A percentile compares a stretch with the other conserved stretches of the same genome.
Conservation (phyloP, 2,329 filamentous ascomycete species). For the Fusarium albidum region DNA sequence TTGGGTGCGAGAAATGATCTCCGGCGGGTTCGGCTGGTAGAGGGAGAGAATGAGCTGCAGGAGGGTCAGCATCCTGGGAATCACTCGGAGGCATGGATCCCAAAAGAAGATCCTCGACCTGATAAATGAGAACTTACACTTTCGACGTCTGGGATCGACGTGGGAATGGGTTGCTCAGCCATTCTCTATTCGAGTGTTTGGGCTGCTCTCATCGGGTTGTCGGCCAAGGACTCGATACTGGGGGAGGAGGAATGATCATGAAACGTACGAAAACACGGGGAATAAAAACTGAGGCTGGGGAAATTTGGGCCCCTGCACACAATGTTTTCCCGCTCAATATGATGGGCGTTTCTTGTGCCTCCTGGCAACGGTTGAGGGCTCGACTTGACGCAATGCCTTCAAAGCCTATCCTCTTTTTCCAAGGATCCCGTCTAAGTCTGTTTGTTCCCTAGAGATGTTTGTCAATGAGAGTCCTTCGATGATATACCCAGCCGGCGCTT, state of each 20-base stretch:
- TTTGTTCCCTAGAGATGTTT: no score
- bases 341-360: no score
- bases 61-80: conserved; percentile 21
- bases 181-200: conserved; percentile 11
- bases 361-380: no score
- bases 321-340: no score
- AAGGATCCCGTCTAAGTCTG: no score
- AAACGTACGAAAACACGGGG: no score
- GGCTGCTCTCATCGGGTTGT: not conserved
- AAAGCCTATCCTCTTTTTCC: no score
- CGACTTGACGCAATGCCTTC: no score
- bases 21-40: conserved; percentile 60
- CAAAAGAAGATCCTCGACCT: not conserved
- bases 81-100: not conserved
- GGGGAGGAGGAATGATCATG: no score
- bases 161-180: conserved; percentile 27
- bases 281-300: no score
- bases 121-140: conserved; percentile 15
- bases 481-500: not conserved
- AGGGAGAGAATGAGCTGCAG: conserved; percentile 59
- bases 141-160: conserved; percentile 31
- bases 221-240: not conserved
- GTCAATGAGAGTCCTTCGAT: no score
- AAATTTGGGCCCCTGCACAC: no score
- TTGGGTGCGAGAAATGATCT: conserved; percentile 64